Evolutionary conservation across 1,284 basidiomycete species (phyloP).

Genomic region (Veloporphyrellus conicus): DNA sequence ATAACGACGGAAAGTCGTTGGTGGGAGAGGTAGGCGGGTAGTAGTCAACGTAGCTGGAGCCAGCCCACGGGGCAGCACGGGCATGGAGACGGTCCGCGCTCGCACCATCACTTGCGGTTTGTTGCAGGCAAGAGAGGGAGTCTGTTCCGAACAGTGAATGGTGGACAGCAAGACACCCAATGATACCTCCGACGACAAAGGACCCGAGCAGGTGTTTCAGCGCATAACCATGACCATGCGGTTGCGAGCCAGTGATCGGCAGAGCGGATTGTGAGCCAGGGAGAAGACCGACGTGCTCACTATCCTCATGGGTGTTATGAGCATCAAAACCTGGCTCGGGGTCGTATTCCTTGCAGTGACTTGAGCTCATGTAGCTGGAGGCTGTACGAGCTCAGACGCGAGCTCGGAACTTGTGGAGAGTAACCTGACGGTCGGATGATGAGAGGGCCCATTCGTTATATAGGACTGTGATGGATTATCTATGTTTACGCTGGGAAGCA

Average conservation of each 20-base stretch:
- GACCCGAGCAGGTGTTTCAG: background rate
- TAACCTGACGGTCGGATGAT: no score
- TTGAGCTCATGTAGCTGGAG: conserved; percentile 8
- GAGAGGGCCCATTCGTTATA: no score
- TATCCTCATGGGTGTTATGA: background rate
- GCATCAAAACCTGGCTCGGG: conserved; percentile 15
- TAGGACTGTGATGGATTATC: no score
- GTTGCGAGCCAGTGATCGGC: background rate
- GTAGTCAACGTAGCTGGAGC: background rate
- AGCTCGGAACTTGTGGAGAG: no score
- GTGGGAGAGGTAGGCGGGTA: background rate
- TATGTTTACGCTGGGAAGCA: no score
- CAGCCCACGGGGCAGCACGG: background rate
- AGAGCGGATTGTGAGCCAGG: conserved; percentile 7
- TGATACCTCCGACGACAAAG: background rate
- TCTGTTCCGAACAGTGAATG: no score
- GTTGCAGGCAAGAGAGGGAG: no score
- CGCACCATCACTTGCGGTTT: no score
- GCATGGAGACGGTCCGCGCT: background rate
- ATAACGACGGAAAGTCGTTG: background rate
- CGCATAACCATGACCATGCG: background rate
- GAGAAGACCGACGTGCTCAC: conserved; percentile 21
- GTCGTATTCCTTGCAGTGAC: conserved; percentile 23
- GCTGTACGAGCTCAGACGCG: no score
- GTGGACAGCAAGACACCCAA: no score